Base-by-base conservation (phyloP, 768 basidiomycete species). In the Chalciporus chontae region DNA sequence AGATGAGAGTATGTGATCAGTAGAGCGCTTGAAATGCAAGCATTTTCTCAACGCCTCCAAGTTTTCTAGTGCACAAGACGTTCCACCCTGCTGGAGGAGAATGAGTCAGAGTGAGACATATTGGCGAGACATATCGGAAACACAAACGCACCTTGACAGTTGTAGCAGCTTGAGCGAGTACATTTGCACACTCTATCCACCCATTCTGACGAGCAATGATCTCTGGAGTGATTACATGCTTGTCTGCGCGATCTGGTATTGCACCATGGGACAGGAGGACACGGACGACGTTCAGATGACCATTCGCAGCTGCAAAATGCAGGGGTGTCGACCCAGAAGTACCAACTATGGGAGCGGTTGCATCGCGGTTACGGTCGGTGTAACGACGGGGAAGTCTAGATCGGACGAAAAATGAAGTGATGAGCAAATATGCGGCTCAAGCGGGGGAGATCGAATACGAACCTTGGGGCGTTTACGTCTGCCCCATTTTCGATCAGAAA, bases 401-500 rank as follows among this genome's bases (percentile, higher is more conserved):
- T 32, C 47, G 5, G 3, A 47, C 18, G 51, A 56, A n/a, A 36
- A n/a, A 36, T 36, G n/a, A 52, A 52, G 57, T 46, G 56, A 52
- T 37, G 31, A 46, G 48, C 37, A 47, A 17, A 43, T 31, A 31
- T 31, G 9, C 13, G 29, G 10, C 4, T 11, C 2, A 27, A 34
- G 43, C 40, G 49, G 38, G 53, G 48, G 40, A 14, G 6, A 42
- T 26, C 26, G 43, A 52, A 17, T 48, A 66, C 79, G 52, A 46
- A 90, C 89, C 94, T 83, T 46, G 92, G 87, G 4, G 94, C 94
- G 69, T 98, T 98, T 26, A 97, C 95, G 65, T 99, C 96, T n/a
- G 96, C 96, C 18, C 96, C 95, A 50, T 84, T 75, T 53, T 96
- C 91, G 61, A 99, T 87, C 40, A 99, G 73, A 55, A 94, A 77